Evolutionary conservation across 495 filamentous ascomycete species (phyloP), one percentile per base, ranked within the genome.

Genomic region (Hypomontagnella monticulosa): DNA sequence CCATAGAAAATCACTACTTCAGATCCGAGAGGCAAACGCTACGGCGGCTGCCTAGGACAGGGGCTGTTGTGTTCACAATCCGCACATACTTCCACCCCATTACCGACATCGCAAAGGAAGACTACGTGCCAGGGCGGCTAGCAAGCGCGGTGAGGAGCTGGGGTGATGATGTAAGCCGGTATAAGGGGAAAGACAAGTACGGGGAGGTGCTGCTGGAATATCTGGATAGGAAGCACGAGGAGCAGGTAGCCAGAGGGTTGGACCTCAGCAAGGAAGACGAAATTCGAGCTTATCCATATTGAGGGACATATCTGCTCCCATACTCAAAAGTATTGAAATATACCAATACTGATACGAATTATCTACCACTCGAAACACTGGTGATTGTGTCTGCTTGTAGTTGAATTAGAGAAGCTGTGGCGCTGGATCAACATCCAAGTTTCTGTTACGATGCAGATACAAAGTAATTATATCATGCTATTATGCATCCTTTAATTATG

Each of bases 131-230:
- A 0, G 90, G 90, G 0, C 67, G 91, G 43, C 71, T 93, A 72
- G 90, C 90, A 30, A 87, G 85, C 59, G 91, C 88, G 19, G 75
- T 93, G 10, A 76, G 93, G 58, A 96, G 91, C 77, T 96, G 93
- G 93, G 90, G 89, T 1, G 88, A 92, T 48, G 90, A 95, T 82
- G 93, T 96, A 8, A 84, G 85, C 32, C 79, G 78, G 76, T 96
- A 97, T 75, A 96, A 96, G 79, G 93, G 93, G 15, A 88, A 83
- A 79, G 91, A 92, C 70, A 86, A 81, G 72, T 96, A 92, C 77
- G 82, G 84, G 61, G 88, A 91, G 33, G 88, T 96, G 3, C 74
- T 97, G 73, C 76, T 96, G 66, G 90, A 93, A 78, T 97, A 87
- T 79, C 72, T 97, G 72, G 93, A 96, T 78, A 69, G 66, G 72